Evolutionary conservation across 129 eudicot genomes (phyloP), one percentile per base, ranked within the genome.

Genomic region (Glebionis coronaria): DNA sequence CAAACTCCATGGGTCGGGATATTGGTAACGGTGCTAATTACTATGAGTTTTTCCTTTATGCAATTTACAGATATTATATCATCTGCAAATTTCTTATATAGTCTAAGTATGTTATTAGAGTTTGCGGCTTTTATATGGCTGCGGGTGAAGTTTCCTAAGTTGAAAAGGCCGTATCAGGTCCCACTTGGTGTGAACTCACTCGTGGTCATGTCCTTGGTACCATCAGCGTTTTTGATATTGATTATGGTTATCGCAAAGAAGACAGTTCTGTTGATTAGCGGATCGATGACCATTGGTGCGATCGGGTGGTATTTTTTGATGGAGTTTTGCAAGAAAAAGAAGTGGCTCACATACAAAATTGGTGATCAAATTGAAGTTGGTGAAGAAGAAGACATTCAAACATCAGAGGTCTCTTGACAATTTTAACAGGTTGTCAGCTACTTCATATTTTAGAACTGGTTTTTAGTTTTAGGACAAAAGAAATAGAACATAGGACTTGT

Each of bases 331-430:
- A 49, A 49, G 54, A 49, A 49, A 49, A 49, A 49, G n/a, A 49
- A 49, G 4, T 49, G 14, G 54, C 13, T 49, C 16, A 12, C 5
- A 13, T 49, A 12, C 54, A 10, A 13, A 49, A 49, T 13, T 11
- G 54, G 54, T 15, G 54, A 49, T 49, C 18, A 49, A 49, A 49
- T 49, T 49, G 54, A 49, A 49, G 54, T 49, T 49, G 54, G 54
- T 15, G 54, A 49, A 12, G 54, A 49, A 15, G 54, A 49, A 5
- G 40, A 35, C 40, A 35, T 5, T 35, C 40, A 6, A 5, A 35
- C 40, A 5, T 35, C 40, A 35, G 40, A 35, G 40, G 40, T 6
- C 9, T 5, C 6, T 5, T 35, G 40, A 35, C 40, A 35, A 5
- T 35, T 35, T 5, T 3, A 29, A 4, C 35, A 29, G 35, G 35